phyloP scores from a whole-genome alignment of 257 asterid genomes.

The Nicotiana tabacum region DNA sequence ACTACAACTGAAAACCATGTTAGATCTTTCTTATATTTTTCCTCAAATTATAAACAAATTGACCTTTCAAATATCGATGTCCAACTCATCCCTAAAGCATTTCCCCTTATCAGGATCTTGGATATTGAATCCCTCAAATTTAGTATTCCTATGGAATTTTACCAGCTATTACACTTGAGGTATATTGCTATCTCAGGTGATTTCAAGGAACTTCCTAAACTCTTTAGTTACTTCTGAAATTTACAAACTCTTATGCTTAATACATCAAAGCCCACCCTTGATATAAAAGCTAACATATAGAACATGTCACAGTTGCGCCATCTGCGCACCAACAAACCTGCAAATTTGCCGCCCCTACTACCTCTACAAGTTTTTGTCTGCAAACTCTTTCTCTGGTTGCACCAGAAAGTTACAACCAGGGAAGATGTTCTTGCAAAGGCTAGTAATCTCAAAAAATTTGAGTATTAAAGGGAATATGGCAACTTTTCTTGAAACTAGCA shows the following conservation, averaged over 20 bases:
- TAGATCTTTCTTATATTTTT: background rate
- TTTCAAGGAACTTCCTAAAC: background rate
- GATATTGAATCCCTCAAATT: background rate
- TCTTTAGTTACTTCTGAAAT: background rate
- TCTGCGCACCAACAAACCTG: conserved; percentile 26
- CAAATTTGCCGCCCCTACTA: conserved; percentile 27
- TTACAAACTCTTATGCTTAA: background rate
- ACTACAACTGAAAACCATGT: background rate
- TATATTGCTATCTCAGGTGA: background rate
- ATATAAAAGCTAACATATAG: background rate
- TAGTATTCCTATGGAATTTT: background rate
- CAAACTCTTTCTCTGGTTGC: conserved; percentile 56
- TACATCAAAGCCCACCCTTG: background rate
- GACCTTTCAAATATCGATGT: background rate
- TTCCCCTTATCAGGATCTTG: background rate
- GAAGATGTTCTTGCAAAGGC: conserved; percentile 41
- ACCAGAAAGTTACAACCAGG: conserved; percentile 44
- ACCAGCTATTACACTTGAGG: background rate
- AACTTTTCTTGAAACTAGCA: conserved; percentile 10
- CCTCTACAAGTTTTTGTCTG: conserved; percentile 23
- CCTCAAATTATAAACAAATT: background rate
- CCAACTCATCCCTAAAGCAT: background rate
- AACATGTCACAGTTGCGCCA: background rate
- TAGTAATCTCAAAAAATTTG: conserved; percentile 37
- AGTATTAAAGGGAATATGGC: conserved; percentile 46